phyloP scores from a whole-genome alignment of 176 grass and related monocot species.

The sorghum (Sorghum bicolor) region DNA sequence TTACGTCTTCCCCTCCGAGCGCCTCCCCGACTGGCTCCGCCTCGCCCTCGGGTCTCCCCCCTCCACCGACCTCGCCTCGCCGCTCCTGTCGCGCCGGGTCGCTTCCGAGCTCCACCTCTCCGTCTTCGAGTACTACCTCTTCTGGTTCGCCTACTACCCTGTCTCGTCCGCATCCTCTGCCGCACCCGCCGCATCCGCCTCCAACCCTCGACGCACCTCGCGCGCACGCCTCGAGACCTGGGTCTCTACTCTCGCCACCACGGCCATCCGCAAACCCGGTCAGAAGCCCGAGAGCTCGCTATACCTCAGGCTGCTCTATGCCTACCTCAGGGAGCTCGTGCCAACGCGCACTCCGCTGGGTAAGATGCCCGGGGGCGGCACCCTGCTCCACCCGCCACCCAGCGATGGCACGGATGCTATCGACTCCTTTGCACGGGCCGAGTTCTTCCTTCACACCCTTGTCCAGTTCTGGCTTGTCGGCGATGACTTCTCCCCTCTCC shows the following conservation, averaged over 20 bases:
- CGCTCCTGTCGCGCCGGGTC: slow-evolving; percentile 53
- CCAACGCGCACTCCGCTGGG: slow-evolving; percentile 22
- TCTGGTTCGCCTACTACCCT: slow-evolving; percentile 94
- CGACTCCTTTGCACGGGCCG: neutral
- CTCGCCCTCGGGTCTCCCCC: slow-evolving; percentile 32
- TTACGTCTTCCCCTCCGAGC: slow-evolving; percentile 81
- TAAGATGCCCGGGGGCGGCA: neutral
- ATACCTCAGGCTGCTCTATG: slow-evolving; percentile 67
- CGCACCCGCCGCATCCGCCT: neutral
- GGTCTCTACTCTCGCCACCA: slow-evolving; percentile 57
- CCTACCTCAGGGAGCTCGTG: slow-evolving; percentile 68
- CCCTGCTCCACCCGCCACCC: slow-evolving; percentile 7
- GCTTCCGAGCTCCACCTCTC: slow-evolving; percentile 69
- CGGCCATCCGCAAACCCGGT: slow-evolving; percentile 27
- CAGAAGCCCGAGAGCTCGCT: slow-evolving; percentile 52
- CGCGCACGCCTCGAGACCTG: slow-evolving; percentile 58
- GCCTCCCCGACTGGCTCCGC: slow-evolving; percentile 75
- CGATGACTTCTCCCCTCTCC: slow-evolving; percentile 77
- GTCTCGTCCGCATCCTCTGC: slow-evolving; percentile 32
- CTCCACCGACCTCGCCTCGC: slow-evolving; percentile 36
- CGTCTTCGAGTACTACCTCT: slow-evolving; percentile 86
- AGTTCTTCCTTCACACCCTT: slow-evolving; percentile 53
- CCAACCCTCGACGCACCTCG: slow-evolving; percentile 11
- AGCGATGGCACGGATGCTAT: neutral
- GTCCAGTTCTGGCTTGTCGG: slow-evolving; percentile 91